These are phyloP conservation scores for Calonectria hongkongensis DNA, from an alignment of 2,329 filamentous ascomycete species.

Conservation along the genomic window DNA sequence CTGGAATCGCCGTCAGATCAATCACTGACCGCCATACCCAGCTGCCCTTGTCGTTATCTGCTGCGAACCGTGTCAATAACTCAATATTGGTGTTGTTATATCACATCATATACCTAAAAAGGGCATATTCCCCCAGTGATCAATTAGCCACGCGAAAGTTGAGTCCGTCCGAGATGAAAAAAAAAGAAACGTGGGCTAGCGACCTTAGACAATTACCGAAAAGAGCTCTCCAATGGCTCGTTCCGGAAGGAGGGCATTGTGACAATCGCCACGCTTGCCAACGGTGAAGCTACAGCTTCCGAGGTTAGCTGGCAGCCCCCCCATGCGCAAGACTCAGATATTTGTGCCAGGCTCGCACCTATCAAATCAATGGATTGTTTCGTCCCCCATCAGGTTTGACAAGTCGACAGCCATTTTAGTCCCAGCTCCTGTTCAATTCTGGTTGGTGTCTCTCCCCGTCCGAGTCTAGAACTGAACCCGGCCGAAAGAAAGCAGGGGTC, in stretches of 20 bases:
- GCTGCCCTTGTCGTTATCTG: background rate
- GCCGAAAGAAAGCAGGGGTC: conserved; percentile 42
- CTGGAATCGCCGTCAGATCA: conserved; percentile 9
- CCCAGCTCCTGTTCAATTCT: conserved; percentile 31
- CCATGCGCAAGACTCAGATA: background rate
- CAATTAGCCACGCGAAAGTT: conserved; percentile 25
- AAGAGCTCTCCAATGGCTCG: conserved; percentile 6
- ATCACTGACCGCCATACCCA: conserved; percentile 4
- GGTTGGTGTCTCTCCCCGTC: conserved; percentile 35
- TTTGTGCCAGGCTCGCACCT: conserved; percentile 11
- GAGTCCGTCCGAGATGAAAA: conserved; percentile 31
- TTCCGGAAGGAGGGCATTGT: conserved; percentile 24
- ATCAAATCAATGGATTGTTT: conserved; percentile 26
- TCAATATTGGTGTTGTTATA: conserved; percentile 31
- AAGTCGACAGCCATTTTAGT: conserved; percentile 15
- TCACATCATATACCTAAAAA: conserved; percentile 11
- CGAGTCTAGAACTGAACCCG: conserved; percentile 40
- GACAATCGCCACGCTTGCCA: conserved; percentile 23
- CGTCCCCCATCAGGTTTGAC: conserved; percentile 23
- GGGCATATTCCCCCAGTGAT: conserved; percentile 7
- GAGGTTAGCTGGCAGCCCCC: conserved; percentile 8
- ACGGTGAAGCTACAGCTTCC: conserved; percentile 12
- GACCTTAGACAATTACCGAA: conserved; percentile 1
- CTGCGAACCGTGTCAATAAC: conserved; percentile 24
- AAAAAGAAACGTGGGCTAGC: conserved; percentile 6